Conservation (phyloP, 2,329 filamentous ascomycete species). For the Stromatinia cepivora region DNA sequence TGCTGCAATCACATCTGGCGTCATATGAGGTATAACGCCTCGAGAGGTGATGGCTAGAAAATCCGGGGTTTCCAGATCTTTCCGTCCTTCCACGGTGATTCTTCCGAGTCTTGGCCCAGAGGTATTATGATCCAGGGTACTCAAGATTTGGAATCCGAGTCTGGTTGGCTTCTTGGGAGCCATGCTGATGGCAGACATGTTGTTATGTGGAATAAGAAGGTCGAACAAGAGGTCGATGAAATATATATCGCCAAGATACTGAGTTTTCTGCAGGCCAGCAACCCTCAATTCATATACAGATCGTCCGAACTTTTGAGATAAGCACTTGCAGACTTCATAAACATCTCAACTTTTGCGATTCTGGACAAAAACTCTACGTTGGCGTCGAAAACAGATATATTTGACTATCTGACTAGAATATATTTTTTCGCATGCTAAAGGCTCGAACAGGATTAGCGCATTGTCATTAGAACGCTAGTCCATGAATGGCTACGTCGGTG, state of each 20-base stretch:
- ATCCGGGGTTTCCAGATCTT: constrained; percentile 76
- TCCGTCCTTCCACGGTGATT: constrained; percentile 61
- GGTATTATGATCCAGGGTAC: constrained; percentile 26
- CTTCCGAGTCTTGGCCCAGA: constrained; percentile 36
- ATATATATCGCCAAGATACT: constrained; percentile 22
- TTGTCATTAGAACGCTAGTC: not conserved
- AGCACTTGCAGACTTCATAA: constrained; percentile 5
- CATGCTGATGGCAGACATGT: constrained; percentile 22
- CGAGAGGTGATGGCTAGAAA: constrained; percentile 80
- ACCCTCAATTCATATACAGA: constrained; percentile 32
- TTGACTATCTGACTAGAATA: not conserved
- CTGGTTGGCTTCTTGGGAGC: constrained; percentile 23
- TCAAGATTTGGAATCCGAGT: constrained; percentile 34
- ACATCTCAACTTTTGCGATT: constrained; percentile 24
- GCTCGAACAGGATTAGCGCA: not conserved
- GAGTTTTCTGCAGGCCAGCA: constrained; percentile 36
- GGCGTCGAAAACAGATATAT: constrained; percentile 3
- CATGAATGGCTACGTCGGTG: not conserved
- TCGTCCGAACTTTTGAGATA: not conserved
- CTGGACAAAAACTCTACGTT: not conserved
- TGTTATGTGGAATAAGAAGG: not conserved
- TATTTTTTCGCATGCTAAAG: not conserved
- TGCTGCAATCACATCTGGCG: constrained; percentile 75
- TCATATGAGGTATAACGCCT: constrained; percentile 82
- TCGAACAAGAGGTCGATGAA: not conserved